These are phyloP conservation scores for Leccinum boreale DNA, from an alignment of 768 basidiomycete species.

Conservation along the genomic window DNA sequence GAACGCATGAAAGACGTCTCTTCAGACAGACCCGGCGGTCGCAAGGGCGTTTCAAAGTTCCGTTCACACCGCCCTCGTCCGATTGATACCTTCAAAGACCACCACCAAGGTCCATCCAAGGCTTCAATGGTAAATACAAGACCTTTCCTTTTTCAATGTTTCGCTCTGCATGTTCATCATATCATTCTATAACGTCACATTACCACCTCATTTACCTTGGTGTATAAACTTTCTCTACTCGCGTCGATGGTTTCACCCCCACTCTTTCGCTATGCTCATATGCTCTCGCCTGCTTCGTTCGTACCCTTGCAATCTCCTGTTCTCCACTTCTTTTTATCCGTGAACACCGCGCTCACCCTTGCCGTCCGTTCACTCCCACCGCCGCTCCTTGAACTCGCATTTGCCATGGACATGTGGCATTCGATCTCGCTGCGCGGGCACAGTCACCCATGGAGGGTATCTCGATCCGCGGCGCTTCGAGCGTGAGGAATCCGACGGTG, in stretches of 20 bases:
- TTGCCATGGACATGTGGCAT: conserved; percentile 19
- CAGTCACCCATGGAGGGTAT: conserved; percentile 49
- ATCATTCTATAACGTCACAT: conserved; percentile 23
- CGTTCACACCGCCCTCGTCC: conserved; percentile 58
- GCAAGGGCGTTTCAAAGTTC: conserved; percentile 63
- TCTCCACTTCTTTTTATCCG: conserved; percentile 4
- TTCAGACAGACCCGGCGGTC: conserved; percentile 64
- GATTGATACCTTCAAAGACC: conserved; percentile 55
- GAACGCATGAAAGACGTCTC: conserved; percentile 69
- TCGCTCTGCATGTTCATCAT: conserved; percentile 26
- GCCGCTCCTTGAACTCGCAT: conserved; percentile 20
- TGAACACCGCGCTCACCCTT: conserved; percentile 38
- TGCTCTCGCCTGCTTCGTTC: conserved; percentile 3
- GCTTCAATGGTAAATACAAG: conserved; percentile 67
- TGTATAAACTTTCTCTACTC: conserved; percentile 16
- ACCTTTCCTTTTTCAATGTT: conserved; percentile 30
- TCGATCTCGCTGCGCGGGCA: conserved; percentile 42
- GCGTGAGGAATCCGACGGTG: conserved; percentile 39
- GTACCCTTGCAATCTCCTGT: conserved; percentile 8
- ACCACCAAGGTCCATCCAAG: conserved; percentile 41
- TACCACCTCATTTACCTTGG: conserved; percentile 15
- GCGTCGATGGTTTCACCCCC: conserved; percentile 11
- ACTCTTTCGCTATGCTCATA: conserved; percentile 12
- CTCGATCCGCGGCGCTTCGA: conserved; percentile 63
- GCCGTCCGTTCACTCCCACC: conserved; percentile 31